phyloP scores from a whole-genome alignment of 768 basidiomycete genomes.

The Suillus ampliporus region DNA sequence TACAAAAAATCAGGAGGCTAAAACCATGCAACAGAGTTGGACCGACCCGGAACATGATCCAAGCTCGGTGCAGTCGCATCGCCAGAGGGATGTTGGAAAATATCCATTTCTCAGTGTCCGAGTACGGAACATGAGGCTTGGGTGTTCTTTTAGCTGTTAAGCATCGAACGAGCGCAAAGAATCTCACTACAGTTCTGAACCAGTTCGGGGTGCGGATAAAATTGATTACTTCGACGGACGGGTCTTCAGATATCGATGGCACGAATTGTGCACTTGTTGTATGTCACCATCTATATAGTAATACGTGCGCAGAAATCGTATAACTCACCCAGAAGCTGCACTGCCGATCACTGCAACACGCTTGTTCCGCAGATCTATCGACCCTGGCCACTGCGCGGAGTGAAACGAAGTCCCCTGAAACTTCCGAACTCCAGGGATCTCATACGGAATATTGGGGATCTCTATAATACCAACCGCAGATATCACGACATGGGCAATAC shows the following conservation, averaged over 20 bases:
- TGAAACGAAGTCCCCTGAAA: slow-evolving; percentile 60
- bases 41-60: slow-evolving; percentile 54
- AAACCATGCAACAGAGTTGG: neutral
- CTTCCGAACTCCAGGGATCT: slow-evolving; percentile 38
- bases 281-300: slow-evolving; percentile 12
- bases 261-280: slow-evolving; percentile 61
- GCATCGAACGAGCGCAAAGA: neutral
- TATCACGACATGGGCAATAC: slow-evolving; percentile 53
- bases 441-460: slow-evolving; percentile 43
- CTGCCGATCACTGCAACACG: slow-evolving; percentile 57
- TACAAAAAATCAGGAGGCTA: slow-evolving; percentile 1
- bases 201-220: slow-evolving; percentile 66
- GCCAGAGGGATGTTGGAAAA: slow-evolving; percentile 58
- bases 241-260: slow-evolving; percentile 56
- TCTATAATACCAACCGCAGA: slow-evolving; percentile 56
- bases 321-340: slow-evolving; percentile 62
- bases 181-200: slow-evolving; percentile 56
- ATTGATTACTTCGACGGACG: slow-evolving; percentile 58
- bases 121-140: slow-evolving; percentile 43
- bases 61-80: slow-evolving; percentile 56
- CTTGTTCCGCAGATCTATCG: slow-evolving; percentile 48
- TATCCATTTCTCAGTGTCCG: slow-evolving; percentile 50
- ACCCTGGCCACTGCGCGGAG: slow-evolving; percentile 53
- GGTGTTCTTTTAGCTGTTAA: slow-evolving; percentile 36
- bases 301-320: neutral